phyloP scores from a whole-genome alignment of 768 basidiomycete genomes.

The Dictyophora rubrovolvata region DNA sequence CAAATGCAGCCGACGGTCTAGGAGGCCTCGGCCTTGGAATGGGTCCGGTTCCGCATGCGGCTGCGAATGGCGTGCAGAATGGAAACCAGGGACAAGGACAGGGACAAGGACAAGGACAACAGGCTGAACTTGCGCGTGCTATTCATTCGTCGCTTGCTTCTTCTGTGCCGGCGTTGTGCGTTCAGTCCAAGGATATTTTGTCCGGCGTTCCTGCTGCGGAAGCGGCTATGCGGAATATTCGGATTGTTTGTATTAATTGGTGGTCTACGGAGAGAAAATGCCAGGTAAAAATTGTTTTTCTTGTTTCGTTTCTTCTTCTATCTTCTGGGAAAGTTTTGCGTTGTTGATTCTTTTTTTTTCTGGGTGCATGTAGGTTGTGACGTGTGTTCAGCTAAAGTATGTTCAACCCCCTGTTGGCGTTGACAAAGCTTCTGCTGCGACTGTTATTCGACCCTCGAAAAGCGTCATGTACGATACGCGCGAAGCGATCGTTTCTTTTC shows the following conservation, averaged over 20 bases:
- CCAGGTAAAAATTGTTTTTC: too few species aligned
- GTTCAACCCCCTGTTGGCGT: constrained; percentile 72
- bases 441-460: constrained; percentile 74
- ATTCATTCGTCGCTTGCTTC: constrained; percentile 65
- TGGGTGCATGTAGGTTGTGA: constrained; percentile 51
- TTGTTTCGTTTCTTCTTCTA: too few species aligned
- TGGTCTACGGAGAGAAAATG: constrained; percentile 69
- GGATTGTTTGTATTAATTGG: constrained; percentile 83
- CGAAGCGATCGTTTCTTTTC: constrained; percentile 81
- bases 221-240: constrained; percentile 87
- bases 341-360: constrained; percentile 3
- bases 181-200: constrained; percentile 71
- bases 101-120: too few species aligned
- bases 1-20: constrained; percentile 30
- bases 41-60: not conserved
- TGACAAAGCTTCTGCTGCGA: constrained; percentile 46
- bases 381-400: constrained; percentile 84
- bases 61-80: not conserved
- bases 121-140: constrained; percentile 13
- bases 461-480: constrained; percentile 84
- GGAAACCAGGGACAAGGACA: too few species aligned
- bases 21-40: not conserved
- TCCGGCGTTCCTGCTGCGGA: constrained; percentile 80
- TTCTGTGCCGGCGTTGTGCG: constrained; percentile 75
- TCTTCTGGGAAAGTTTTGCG: not conserved